Conservation (phyloP, 352 stramenopile species). For the Phytophthora capsici region DNA sequence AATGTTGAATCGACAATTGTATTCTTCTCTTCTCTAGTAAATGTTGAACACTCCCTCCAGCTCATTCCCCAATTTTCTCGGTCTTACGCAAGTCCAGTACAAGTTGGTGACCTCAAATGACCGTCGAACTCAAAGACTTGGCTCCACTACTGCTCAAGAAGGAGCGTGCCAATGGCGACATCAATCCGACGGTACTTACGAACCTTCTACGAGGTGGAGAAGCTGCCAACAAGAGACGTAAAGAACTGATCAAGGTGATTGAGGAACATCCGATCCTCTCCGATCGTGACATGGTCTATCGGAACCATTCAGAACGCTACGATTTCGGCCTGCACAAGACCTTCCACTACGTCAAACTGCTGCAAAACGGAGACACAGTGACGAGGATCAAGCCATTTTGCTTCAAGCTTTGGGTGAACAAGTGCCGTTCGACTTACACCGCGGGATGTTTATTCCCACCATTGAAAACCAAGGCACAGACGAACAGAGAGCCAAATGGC, state of each 20-base stretch:
- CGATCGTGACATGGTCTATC: slow-evolving; percentile 30
- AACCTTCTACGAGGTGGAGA: slow-evolving; percentile 13
- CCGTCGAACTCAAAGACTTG: slow-evolving; percentile 32
- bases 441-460: slow-evolving; percentile 30
- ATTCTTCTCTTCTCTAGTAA: too few relatives aligned
- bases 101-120: neutral
- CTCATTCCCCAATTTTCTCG: neutral
- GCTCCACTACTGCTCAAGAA: slow-evolving; percentile 25
- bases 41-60: too few relatives aligned
- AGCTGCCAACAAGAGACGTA: slow-evolving; percentile 18
- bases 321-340: slow-evolving; percentile 28
- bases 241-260: slow-evolving; percentile 21
- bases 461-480: slow-evolving; percentile 32
- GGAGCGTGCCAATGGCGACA: slow-evolving; percentile 24
- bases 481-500: slow-evolving; percentile 28
- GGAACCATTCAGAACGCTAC: slow-evolving; percentile 34
- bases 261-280: slow-evolving; percentile 27
- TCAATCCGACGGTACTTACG: slow-evolving; percentile 18
- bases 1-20: neutral
- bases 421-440: slow-evolving; percentile 19
- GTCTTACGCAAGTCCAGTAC: neutral
- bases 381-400: slow-evolving; percentile 12
- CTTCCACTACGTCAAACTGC: slow-evolving; percentile 27
- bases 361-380: slow-evolving; percentile 8
- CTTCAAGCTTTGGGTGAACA: slow-evolving; percentile 20